Evolutionary conservation across 768 basidiomycete species (phyloP).

Genomic region (Leccinum barrowsii): DNA sequence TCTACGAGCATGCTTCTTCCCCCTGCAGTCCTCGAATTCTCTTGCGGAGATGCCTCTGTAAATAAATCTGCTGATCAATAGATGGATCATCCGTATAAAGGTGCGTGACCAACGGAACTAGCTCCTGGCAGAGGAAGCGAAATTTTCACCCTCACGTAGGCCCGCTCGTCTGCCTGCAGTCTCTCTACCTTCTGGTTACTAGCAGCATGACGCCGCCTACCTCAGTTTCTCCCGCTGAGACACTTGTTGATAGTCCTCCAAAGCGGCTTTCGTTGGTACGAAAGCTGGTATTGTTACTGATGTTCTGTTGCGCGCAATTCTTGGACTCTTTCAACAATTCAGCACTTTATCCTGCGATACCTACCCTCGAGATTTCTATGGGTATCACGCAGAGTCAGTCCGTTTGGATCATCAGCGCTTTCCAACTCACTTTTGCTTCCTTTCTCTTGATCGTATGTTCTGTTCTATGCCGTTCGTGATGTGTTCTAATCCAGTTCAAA

Average conservation of each 20-base stretch:
- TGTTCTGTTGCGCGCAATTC: conserved; percentile 42
- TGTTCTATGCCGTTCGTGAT: not conserved
- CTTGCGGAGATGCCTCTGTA: not conserved
- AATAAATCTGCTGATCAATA: not conserved
- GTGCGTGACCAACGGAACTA: not conserved
- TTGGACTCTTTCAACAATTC: conserved; percentile 44
- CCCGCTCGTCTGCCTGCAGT: not conserved
- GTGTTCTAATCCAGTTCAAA: conserved; percentile 3
- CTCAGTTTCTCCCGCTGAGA: not conserved
- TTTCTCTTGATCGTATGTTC: conserved; percentile 28
- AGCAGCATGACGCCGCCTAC: conserved; percentile 11
- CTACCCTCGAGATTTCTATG: conserved; percentile 27
- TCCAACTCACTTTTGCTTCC: conserved; percentile 46
- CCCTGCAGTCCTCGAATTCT: not conserved
- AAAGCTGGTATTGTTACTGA: conserved; percentile 30
- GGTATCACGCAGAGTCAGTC: conserved; percentile 28
- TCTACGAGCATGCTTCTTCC: not conserved
- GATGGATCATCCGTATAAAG: not conserved
- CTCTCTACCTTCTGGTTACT: not conserved
- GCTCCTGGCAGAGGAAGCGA: not conserved
- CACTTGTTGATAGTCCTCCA: not conserved
- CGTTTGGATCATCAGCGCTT: conserved; percentile 43
- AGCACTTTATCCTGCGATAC: conserved; percentile 38
- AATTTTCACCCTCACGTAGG: not conserved
- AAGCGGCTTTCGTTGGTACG: conserved; percentile 20